Evolutionary conservation across 345 rosid genomes (phyloP), one percentile per base, ranked within the genome.

Genomic region (Acer negundo): DNA sequence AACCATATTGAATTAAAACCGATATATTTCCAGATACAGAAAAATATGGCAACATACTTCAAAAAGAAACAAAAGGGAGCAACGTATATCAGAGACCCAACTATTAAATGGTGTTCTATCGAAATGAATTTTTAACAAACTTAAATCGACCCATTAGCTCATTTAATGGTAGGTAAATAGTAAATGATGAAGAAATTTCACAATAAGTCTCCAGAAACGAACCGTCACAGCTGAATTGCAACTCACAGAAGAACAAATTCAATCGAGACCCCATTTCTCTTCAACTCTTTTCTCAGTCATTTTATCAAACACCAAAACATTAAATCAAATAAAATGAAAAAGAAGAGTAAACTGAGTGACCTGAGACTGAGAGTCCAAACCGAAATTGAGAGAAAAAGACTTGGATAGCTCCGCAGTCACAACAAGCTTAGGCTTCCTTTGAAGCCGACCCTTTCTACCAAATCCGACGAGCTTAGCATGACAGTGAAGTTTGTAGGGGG

Each of bases 301-400:
- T 76, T 73, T 75, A 74, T 76, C 78, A 70, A 77, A 74, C 58
- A 84, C 31, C 68, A 65, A 35, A 68, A 22, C 38, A 42, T 16
- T 8, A 31, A 19, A 42, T 16, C 26, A 8, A 40, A 66, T 49
- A 9, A 47, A 44, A 17, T 15, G 67, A 24, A 12, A 42, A 46
- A 19, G n/a, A 66, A 26, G 53, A 31, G 70, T 42, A 42, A 42
- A 73, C 73, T 59, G 19, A 92, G 95, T 63, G 16, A 92, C 97
- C 97, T 90, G 91, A 80, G 94, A 94, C 97, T 90, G 91, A 81
- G 94, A 94, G 77, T 93, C 94, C 87, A 90, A 86, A 62, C 90
- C 94, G 56, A 86, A 78, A 82, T 82, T 84, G 17, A 79, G 78
- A 63, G 94, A 83, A 84, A 89, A 89, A 4, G 89, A 80, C 79